phyloP scores from a whole-genome alignment of 257 asterid genomes.

The Agastache rugosa region DNA sequence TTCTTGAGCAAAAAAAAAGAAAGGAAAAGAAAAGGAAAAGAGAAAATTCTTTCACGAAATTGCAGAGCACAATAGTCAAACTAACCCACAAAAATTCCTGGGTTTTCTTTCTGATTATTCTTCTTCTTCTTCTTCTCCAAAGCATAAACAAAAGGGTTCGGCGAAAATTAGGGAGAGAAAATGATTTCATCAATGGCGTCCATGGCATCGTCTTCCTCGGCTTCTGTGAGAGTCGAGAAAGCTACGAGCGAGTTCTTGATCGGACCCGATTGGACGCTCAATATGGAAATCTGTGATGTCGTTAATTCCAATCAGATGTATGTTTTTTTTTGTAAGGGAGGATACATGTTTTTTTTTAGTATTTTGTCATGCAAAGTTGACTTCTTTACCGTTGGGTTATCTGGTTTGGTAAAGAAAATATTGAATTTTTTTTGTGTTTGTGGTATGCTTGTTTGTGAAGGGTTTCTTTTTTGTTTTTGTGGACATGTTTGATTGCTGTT shows the following conservation, averaged over 20 bases:
- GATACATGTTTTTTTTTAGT: background rate
- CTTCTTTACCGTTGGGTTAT: conserved; percentile 38
- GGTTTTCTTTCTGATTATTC: conserved; percentile 41
- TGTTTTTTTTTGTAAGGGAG: conserved; percentile 2
- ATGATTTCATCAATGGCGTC: conserved; percentile 50
- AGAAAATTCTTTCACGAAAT: conserved; percentile 32
- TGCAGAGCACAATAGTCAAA: conserved; percentile 44
- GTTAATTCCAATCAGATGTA: conserved; percentile 81
- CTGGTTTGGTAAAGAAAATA: conserved; percentile 16
- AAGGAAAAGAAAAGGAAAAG: conserved; percentile 17
- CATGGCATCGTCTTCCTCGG: conserved; percentile 61
- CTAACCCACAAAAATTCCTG: conserved; percentile 36
- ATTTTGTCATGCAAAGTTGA: conserved; percentile 59
- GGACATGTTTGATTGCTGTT: conserved; percentile 28
- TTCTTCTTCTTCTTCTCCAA: background rate
- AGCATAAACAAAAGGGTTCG: conserved; percentile 14
- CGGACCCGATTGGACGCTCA: conserved; percentile 97
- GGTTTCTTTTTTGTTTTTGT: conserved; percentile 6
- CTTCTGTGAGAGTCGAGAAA: conserved; percentile 78
- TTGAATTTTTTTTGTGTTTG: conserved; percentile 21
- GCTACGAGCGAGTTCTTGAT: conserved; percentile 98
- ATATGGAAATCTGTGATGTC: conserved; percentile 86
- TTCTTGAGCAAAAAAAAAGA: background rate
- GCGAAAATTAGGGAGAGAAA: background rate
- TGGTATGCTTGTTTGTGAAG: conserved; percentile 20